Evolutionary conservation across 164 flowering plant species (phyloP).

Genomic region (Magnolia kwangsiensis): DNA sequence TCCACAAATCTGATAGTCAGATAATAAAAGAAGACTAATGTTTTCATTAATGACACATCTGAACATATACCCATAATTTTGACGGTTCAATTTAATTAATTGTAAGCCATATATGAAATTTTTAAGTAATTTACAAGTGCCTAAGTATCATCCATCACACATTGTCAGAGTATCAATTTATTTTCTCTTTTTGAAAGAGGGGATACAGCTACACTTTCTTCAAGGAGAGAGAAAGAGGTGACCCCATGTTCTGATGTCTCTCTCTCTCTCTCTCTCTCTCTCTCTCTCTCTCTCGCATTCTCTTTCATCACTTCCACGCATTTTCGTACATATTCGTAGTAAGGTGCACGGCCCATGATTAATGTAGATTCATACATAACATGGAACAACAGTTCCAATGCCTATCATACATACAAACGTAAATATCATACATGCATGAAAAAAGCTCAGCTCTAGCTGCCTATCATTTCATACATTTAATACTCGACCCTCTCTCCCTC

Average conservation of each 20-base stretch:
- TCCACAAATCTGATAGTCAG: no score
- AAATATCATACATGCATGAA: neutral
- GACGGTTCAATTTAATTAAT: no score
- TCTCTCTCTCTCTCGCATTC: neutral
- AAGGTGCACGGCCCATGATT: constrained; percentile 11
- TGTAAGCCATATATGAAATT: no score
- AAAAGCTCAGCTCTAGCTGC: constrained; percentile 28
- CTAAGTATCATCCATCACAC: neutral
- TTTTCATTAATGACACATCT: no score
- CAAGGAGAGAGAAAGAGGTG: constrained; percentile 8
- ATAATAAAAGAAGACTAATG: no score
- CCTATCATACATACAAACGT: neutral
- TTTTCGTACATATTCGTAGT: constrained; percentile 63
- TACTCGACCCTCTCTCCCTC: constrained; percentile 18
- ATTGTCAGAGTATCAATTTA: neutral
- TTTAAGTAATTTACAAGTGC: neutral
- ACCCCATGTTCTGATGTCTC: neutral
- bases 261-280: neutral
- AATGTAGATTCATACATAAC: neutral
- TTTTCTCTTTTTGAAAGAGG: neutral
- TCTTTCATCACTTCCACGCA: constrained; percentile 15
- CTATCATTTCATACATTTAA: constrained; percentile 33
- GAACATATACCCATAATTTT: no score
- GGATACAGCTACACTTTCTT: neutral
- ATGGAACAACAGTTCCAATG: neutral